Base-by-base conservation (phyloP, 1,284 basidiomycete species). In the Cystobasidiaceae sp. region DNA sequence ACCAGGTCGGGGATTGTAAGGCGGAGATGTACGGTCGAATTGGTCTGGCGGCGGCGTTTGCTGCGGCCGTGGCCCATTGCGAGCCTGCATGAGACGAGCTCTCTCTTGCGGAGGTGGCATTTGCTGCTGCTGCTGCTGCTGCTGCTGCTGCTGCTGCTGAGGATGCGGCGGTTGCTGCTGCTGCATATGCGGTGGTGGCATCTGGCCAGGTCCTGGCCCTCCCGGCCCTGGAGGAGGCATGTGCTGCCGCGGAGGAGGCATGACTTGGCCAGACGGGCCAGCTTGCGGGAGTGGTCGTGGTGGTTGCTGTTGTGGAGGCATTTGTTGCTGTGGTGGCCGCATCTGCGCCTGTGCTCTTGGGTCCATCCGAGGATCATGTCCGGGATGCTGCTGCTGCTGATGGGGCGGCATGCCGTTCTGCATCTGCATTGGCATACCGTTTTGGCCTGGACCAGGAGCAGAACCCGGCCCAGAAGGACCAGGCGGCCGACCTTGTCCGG, bases 11-110 rank as follows among this genome's bases (percentile, higher is more conserved):
- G 49, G 50, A 48, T 46, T 55, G 60, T 43, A 45, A n/a, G n/a
- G 61, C 4, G n/a, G n/a, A n/a, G 3, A 15, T 28, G 32, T n/a
- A 8, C 27, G 39, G 15, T 30, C 39, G 28, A 28, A 1, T 21
- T 63, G 50, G 4, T 58, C 7, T 15, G 25, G 55, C 23, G 39
- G 21, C 17, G 45, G 56, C 15, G 56, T 25, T 44, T 46, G 43
- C 45, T 59, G 56, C 19, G 56, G 56, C 48, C 56, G 30, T n/a
- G 56, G 56, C 9, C 56, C 56, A 49, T 59, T 59, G 6, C 45
- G 27, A n/a, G 56, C 8, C 8, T 8, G 45, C 19, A 56, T 23
- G 23, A 56, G 19, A 32, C 54, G 54, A 15, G 54, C 21, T 41
- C 54, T 41, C 3, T 23, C 39, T n/a, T n/a, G n/a, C n/a, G n/a